Conservation (phyloP, 2,329 filamentous ascomycete genomes). For the Alternaria metachromatica region DNA sequence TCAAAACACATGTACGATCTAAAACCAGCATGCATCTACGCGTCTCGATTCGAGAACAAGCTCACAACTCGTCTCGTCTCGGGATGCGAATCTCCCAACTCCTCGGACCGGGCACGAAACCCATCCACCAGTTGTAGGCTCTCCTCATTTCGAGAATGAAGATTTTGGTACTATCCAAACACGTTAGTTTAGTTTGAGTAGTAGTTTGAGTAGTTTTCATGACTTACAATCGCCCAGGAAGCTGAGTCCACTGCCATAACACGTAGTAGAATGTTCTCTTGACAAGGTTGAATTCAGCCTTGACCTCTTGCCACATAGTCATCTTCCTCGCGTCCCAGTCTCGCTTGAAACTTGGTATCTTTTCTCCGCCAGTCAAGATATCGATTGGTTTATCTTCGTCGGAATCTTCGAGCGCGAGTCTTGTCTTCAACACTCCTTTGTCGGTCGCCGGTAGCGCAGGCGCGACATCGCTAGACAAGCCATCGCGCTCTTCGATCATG, state of each 20-base stretch:
- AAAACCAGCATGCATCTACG: not conserved
- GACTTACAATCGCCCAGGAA: conserved; percentile 74
- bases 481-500: conserved; percentile 55
- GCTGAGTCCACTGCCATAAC: conserved; percentile 70
- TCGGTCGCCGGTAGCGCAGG: conserved; percentile 29
- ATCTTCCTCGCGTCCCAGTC: conserved; percentile 51
- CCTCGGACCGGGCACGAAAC: conserved; percentile 64
- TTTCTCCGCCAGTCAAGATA: conserved; percentile 42
- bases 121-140: conserved; percentile 68
- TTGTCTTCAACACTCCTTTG: conserved; percentile 42
- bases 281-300: conserved; percentile 69
- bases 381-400: conserved; percentile 19
- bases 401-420: conserved; percentile 29
- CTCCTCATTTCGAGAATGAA: conserved; percentile 60
- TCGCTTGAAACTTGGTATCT: conserved; percentile 51
- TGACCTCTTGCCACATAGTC: conserved; percentile 64
- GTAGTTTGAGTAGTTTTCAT: not conserved
- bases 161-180: conserved; percentile 56
- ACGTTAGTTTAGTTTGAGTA: conserved; percentile 9
- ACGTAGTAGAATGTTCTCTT: conserved; percentile 70
- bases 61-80: conserved; percentile 36
- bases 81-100: conserved; percentile 60
- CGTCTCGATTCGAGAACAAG: not conserved
- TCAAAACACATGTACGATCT: not conserved
- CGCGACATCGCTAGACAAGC: conserved; percentile 26